phyloP scores from a whole-genome alignment of 116 monocot species.

The Trichopus zeylanicus region DNA sequence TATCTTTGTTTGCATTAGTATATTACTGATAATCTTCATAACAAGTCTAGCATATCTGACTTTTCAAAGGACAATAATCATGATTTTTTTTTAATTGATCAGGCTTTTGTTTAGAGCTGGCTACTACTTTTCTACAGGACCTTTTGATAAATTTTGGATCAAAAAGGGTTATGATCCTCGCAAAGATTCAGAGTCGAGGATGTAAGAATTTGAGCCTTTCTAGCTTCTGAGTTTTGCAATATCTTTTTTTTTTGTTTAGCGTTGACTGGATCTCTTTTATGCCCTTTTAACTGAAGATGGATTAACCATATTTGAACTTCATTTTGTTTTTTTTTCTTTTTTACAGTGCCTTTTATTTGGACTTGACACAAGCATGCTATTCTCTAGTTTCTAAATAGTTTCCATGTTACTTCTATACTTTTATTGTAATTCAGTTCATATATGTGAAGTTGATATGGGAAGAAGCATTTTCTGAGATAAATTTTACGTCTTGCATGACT shows the following conservation, averaged over 20 bases:
- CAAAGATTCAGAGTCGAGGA: conserved; percentile 59
- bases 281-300: background rate
- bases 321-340: no score
- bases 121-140: conserved; percentile 90
- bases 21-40: conserved; percentile 1
- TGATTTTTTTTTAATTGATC: conserved; percentile 10
- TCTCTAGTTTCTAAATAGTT: no score
- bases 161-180: conserved; percentile 97
- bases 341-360: background rate
- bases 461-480: background rate
- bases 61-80: background rate
- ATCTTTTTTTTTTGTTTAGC: background rate
- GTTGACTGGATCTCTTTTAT: background rate
- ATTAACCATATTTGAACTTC: no score
- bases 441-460: background rate
- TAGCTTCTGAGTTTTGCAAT: background rate
- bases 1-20: conserved; percentile 5
- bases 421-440: background rate
- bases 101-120: conserved; percentile 81
- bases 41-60: background rate
- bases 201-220: conserved; percentile 29
- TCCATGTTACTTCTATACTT: background rate
- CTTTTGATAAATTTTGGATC: conserved; percentile 88
- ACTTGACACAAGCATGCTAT: no score
- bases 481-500: background rate